Conservation (phyloP, 306 rosid genomes). For the Trifolium repens region DNA sequence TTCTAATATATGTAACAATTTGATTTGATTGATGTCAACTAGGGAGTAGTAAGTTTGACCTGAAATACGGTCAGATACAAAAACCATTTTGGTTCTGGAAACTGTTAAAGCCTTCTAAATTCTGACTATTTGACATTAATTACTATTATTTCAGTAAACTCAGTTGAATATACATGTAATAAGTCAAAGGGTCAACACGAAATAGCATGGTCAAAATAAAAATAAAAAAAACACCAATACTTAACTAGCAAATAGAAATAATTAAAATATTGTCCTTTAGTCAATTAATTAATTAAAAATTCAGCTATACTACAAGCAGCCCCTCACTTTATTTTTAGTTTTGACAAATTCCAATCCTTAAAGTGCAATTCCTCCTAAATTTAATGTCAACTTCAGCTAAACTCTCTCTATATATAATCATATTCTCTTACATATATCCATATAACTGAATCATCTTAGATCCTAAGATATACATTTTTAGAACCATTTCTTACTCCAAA, state of each 20-base stretch:
- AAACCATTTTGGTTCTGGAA: background rate
- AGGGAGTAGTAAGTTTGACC: background rate
- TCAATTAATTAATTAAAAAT: constrained; percentile 17
- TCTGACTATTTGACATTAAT: constrained; percentile 22
- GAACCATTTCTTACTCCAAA: constrained; percentile 22
- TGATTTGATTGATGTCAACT: background rate
- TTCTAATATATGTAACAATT: no score
- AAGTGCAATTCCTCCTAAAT: constrained; percentile 48
- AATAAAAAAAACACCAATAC: background rate
- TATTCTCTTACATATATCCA: constrained; percentile 9
- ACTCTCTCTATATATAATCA: constrained; percentile 36
- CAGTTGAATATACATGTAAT: background rate
- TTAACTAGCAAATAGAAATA: background rate
- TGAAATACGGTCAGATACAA: background rate
- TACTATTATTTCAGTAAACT: constrained; percentile 23
- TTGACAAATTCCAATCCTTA: constrained; percentile 32
- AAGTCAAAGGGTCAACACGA: constrained; percentile 43
- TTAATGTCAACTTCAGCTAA: background rate
- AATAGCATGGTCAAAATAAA: constrained; percentile 40
- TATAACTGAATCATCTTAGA: background rate
- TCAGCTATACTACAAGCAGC: constrained; percentile 36
- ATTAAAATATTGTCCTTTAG: background rate
- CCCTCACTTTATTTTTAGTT: constrained; percentile 33
- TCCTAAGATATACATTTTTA: background rate
- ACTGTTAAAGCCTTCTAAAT: constrained; percentile 22